Evolutionary conservation across 2,329 filamentous ascomycete species (phyloP), one percentile per base, ranked within the genome.

Genomic region (Cryphonectria naterciae): DNA sequence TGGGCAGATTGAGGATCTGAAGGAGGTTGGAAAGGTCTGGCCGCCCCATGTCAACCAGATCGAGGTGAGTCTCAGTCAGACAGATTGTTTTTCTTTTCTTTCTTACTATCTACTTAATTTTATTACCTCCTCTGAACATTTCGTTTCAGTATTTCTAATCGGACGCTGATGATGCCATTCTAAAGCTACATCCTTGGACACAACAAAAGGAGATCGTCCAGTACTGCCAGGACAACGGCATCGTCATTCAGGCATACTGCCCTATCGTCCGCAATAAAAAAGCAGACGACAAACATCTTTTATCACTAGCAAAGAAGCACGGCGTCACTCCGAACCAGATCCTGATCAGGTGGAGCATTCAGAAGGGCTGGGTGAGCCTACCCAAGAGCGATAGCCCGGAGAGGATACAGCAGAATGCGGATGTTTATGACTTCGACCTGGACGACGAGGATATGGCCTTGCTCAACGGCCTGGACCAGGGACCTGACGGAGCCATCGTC

Each of bases 151-250:
- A 62, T 5, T 22, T 25, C 35, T n/a, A 39, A 35, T 19, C 39
- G 22, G 61, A 32, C 35, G 35, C 22, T 43, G 19, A 41, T 37
- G n/a, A 25, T n/a, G 15, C n/a, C 2, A 2, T 37, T 19, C 11
- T 5, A 86, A 63, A 92, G 89, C 85, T 93, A 35, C 91, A 93
- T 77, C 91, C 91, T 0, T 93, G 90, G 90, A 88, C 85, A 75
- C 91, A 93, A 78, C 82, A 83, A 69, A 75, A 76, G 28, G 77
- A 81, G 2, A 77, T 82, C 1, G 80, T 81, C 17, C 72, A 76
- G 19, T 84, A 81, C 77, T 96, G 93, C 88, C 92, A 93, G 85
- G 90, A 93, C 81, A 85, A 95, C 79, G 91, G 90, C 78, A 95
- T 96, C 83, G 65, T 79, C 35, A 64, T 83, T n/a, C 75, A 82